These are phyloP conservation scores for Dryas drummondii DNA, from an alignment of 306 rosid species.

Conservation along the genomic window DNA sequence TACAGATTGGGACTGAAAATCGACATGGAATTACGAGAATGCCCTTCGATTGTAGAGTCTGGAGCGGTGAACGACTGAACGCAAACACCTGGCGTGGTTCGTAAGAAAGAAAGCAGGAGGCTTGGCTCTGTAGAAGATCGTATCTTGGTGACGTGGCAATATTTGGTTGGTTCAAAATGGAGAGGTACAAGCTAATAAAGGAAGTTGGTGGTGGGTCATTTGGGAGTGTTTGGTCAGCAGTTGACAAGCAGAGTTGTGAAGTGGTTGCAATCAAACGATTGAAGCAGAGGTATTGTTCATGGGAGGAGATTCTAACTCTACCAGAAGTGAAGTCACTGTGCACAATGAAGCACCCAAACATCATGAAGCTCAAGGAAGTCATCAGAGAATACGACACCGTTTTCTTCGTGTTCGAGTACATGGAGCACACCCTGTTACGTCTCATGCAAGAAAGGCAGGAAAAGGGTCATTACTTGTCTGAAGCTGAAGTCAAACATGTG, in stretches of 20 bases:
- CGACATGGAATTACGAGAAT: no score
- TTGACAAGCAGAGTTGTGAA: neutral
- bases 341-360: slow-evolving; percentile 1
- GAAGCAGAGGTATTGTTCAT: neutral
- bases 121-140: no score
- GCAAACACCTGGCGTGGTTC: no score
- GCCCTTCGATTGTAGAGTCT: no score
- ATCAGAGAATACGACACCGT: neutral
- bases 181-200: neutral
- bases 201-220: neutral
- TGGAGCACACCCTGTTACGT: neutral
- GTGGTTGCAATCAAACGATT: neutral
- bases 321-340: neutral
- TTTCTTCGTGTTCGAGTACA: neutral
- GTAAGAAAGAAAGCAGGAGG: no score
- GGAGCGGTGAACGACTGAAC: no score
- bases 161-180: neutral
- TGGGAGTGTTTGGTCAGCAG: neutral
- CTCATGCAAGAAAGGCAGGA: neutral
- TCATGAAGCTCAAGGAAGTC: neutral
- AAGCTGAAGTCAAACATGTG: neutral
- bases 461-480: neutral
- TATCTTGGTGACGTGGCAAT: no score
- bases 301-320: neutral
- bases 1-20: no score